These are phyloP conservation scores for Rosellinia necatrix DNA, from an alignment of 2,329 filamentous ascomycete genomes.

Conservation along the genomic window DNA sequence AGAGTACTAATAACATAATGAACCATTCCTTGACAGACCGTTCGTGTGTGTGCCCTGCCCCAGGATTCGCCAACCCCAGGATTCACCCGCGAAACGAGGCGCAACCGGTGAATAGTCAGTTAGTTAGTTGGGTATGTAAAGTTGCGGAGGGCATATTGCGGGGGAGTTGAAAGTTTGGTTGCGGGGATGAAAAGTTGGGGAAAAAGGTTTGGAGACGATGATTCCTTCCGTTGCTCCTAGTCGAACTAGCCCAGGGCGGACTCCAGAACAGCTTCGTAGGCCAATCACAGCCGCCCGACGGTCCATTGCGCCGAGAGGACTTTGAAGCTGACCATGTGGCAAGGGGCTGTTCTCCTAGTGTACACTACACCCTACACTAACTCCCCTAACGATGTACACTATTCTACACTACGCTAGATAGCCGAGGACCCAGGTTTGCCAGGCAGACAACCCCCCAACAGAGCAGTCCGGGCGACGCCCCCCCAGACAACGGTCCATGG, in stretches of 20 bases:
- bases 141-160: no score
- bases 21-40: not conserved
- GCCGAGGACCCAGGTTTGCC: no score
- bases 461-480: no score
- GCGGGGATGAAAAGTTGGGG: conserved; percentile 17
- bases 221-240: conserved; percentile 26
- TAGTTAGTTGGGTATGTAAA: no score
- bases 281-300: conserved; percentile 8
- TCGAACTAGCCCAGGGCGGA: conserved; percentile 1
- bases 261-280: not conserved
- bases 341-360: not conserved
- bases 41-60: no score
- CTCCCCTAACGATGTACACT: no score
- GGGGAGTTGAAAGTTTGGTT: conserved; percentile 19
- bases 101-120: no score
- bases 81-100: no score
- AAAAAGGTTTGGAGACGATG: conserved; percentile 4
- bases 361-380: no score
- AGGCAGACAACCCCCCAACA: no score
- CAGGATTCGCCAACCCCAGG: conserved; percentile 3
- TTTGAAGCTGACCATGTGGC: not conserved
- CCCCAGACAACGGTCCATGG: no score
- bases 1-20: conserved; percentile 18
- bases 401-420: no score
- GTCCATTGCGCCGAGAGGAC: conserved; percentile 18